A percentile compares a stretch with the other conserved stretches of the same genome.
These are phyloP conservation scores for Spongospora subterranea DNA, from an alignment of 208 protist species.

Conservation along the genomic window DNA sequence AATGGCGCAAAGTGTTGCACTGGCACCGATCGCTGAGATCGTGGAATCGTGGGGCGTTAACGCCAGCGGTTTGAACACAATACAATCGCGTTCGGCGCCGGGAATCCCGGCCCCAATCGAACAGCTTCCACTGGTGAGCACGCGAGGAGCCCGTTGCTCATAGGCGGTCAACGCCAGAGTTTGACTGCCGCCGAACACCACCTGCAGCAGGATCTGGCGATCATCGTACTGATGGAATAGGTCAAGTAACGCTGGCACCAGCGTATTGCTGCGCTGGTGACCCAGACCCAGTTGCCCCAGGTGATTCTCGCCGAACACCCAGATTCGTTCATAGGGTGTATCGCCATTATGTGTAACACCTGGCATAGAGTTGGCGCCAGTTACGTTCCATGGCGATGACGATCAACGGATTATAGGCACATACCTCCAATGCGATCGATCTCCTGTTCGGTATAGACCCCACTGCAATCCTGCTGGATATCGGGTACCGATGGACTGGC, in stretches of 20 bases:
- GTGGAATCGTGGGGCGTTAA: neutral
- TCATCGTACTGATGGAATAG: conserved; percentile 26
- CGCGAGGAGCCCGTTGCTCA: neutral
- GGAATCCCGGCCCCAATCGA: neutral
- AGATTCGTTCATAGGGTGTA: neutral
- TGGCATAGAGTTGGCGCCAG: too few species aligned
- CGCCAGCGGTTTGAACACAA: neutral
- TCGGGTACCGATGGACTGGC: neutral
- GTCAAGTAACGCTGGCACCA: conserved; percentile 11
- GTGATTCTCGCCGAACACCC: conserved; percentile 46
- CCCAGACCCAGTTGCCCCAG: conserved; percentile 29
- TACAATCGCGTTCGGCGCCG: neutral
- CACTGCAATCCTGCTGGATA: neutral
- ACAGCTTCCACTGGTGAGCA: neutral
- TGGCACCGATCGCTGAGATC: conserved; percentile 6
- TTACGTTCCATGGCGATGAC: neutral
- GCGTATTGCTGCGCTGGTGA: neutral
- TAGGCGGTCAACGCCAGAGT: neutral
- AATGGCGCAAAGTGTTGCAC: neutral
- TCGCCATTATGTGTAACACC: neutral
- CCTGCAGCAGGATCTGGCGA: neutral
- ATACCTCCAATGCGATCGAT: neutral
- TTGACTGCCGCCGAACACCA: neutral
- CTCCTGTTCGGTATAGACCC: neutral
- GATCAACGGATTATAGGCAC: neutral